These are phyloP conservation scores for Coniferiporia sulphurascens DNA, from an alignment of 1,284 basidiomycete genomes.

Conservation along the genomic window DNA sequence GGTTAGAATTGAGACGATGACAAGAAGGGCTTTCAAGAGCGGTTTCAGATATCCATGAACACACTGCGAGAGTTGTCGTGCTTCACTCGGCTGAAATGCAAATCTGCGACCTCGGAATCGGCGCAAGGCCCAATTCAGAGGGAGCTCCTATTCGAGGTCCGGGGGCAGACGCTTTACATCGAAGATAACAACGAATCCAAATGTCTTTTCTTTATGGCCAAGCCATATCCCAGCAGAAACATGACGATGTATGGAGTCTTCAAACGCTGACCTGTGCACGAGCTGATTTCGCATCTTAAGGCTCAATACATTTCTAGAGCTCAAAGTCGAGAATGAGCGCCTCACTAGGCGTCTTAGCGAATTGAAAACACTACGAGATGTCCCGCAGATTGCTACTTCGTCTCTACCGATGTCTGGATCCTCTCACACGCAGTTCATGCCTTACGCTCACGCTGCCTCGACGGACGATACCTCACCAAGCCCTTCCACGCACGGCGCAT, in stretches of 20 bases:
- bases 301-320: constrained; percentile 72
- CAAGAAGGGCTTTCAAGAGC: constrained; percentile 47
- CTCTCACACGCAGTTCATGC: background rate
- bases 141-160: constrained; percentile 69
- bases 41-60: constrained; percentile 51
- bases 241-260: constrained; percentile 52
- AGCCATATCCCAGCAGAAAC: constrained; percentile 72
- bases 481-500: background rate
- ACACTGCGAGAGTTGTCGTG: constrained; percentile 45
- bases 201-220: constrained; percentile 70
- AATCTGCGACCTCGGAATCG: constrained; percentile 19
- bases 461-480: background rate
- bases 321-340: constrained; percentile 73
- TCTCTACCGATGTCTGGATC: background rate
- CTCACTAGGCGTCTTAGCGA: constrained; percentile 42
- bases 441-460: background rate
- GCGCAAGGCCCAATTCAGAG: constrained; percentile 29
- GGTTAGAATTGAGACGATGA: constrained; percentile 49
- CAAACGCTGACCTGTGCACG: constrained; percentile 1
- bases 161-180: constrained; percentile 59
- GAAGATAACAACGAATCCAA: constrained; percentile 37
- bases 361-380: constrained; percentile 1
- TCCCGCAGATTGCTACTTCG: background rate
- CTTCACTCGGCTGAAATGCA: constrained; percentile 61
- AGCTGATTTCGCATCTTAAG: constrained; percentile 32